Conservation (phyloP, 139 green algal genomes). For the Auxenochlorella pyrenoidosa region DNA sequence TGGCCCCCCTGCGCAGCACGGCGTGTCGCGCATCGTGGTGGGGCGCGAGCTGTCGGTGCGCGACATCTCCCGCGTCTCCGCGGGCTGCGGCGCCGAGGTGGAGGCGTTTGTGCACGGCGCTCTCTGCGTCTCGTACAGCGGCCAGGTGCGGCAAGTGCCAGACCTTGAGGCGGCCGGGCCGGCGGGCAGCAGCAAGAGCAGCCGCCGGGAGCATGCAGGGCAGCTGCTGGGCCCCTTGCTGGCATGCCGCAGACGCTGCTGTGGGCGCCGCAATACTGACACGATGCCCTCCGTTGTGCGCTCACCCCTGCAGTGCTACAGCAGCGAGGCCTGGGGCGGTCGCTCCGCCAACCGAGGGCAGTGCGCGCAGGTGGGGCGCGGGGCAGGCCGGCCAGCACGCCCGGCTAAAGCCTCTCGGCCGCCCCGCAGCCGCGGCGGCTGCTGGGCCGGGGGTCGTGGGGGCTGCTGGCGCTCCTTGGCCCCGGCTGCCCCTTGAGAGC, state of each 20-base stretch:
- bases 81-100: conserved; percentile 58
- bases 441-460: background rate
- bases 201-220: no score
- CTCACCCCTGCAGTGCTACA: conserved; percentile 76
- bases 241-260: no score
- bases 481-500: background rate
- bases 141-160: conserved; percentile 32
- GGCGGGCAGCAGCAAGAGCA: conserved; percentile 3
- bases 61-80: conserved; percentile 59
- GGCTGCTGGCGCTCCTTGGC: no score
- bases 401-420: no score
- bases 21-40: conserved; percentile 81
- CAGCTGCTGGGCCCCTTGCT: no score
- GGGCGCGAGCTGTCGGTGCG: conserved; percentile 80
- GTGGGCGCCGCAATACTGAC: no score
- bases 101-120: conserved; percentile 92
- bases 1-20: conserved; percentile 36
- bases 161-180: background rate
- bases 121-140: conserved; percentile 85
- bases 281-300: no score
- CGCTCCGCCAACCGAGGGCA: conserved; percentile 88
- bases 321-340: conserved; percentile 83
- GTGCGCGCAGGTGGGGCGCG: conserved; percentile 76
- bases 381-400: background rate
- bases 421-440: no score